phyloP scores from a whole-genome alignment of 129 eudicot genomes.

The Silybum marianum region DNA sequence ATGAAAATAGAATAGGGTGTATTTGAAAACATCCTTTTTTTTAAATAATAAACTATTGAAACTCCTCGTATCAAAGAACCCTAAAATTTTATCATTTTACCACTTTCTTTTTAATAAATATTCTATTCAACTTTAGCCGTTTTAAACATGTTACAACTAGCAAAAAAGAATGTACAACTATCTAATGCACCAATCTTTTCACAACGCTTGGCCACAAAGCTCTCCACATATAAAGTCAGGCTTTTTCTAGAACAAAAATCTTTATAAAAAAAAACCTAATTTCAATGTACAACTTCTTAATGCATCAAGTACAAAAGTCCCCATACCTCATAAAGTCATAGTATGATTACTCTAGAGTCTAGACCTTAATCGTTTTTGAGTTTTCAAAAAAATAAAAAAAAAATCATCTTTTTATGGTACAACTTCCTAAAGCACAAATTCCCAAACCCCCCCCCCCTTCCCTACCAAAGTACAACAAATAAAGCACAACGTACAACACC shows the following conservation, averaged over 20 bases:
- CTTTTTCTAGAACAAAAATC: not conserved
- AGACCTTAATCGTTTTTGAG: no score
- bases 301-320: not conserved
- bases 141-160: no score
- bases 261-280: no score
- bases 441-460: not conserved
- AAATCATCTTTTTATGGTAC: not conserved
- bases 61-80: no score
- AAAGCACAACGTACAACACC: constrained; percentile 13
- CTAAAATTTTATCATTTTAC: no score
- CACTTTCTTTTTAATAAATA: no score
- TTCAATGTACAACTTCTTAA: not conserved
- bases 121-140: no score
- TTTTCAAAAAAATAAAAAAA: not conserved
- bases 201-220: not conserved
- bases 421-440: constrained; percentile 8
- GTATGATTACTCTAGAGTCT: no score
- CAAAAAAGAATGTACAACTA: constrained; percentile 11
- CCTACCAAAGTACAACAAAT: not conserved
- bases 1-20: no score
- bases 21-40: no score
- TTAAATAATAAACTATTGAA: no score
- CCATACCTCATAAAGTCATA: no score
- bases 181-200: constrained; percentile 4
- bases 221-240: not conserved